phyloP scores from a whole-genome alignment of 2,329 filamentous ascomycete genomes.

The Seiridium cupressi region DNA sequence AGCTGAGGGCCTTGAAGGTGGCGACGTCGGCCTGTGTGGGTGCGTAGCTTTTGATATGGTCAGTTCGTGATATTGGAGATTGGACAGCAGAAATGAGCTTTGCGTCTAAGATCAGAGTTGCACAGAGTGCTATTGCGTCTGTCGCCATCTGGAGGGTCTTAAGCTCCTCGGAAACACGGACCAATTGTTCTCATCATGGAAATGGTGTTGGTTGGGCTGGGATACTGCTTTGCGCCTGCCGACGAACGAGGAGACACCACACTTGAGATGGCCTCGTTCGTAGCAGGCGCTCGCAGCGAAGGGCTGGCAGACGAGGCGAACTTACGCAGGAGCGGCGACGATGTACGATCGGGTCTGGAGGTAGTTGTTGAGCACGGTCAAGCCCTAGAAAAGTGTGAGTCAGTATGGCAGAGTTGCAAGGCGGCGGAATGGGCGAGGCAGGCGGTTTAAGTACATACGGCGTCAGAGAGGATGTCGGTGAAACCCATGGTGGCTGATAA shows the following conservation, averaged over 20 bases:
- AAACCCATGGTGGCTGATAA: conserved; percentile 52
- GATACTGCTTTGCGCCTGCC: not conserved
- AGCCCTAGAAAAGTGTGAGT: conserved; percentile 13
- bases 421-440: not conserved
- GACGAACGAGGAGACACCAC: conserved; percentile 7
- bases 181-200: conserved; percentile 72
- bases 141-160: conserved; percentile 64
- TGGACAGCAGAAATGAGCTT: conserved; percentile 1
- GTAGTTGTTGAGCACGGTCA: conserved; percentile 56
- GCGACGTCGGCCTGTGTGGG: conserved; percentile 95
- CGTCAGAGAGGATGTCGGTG: conserved; percentile 56
- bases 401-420: not conserved
- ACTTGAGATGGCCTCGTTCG: not conserved
- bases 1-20: conserved; percentile 84
- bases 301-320: not conserved
- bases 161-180: conserved; percentile 80
- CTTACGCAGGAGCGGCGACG: conserved; percentile 29
- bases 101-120: conserved; percentile 28
- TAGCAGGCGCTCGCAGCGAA: not conserved
- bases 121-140: conserved; percentile 33
- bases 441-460: conserved; percentile 27
- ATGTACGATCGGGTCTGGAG: conserved; percentile 68
- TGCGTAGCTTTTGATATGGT: conserved; percentile 39
- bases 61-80: not conserved
- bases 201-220: not conserved